phyloP scores from a whole-genome alignment of 225 moss, liverwort and hornwort species.

The Pseudisothecium myosuroides region DNA sequence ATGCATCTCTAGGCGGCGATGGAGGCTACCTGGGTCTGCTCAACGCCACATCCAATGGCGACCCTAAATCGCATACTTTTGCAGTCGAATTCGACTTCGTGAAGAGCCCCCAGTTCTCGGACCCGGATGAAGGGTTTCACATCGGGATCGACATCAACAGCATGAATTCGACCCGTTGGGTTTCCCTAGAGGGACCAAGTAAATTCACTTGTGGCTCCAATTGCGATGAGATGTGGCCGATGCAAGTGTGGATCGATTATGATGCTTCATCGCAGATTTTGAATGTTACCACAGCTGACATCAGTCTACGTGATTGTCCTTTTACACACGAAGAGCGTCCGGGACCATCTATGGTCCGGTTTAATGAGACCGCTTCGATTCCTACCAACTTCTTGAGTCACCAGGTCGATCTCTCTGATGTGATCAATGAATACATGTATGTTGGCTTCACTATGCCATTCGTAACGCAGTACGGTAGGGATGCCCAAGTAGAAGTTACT shows the following conservation, averaged over 20 bases:
- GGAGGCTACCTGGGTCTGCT: background rate
- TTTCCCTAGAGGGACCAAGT: background rate
- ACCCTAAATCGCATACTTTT: background rate
- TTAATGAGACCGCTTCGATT: accelerated
- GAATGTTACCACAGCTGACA: background rate
- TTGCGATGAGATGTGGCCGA: background rate
- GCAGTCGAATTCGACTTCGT: background rate
- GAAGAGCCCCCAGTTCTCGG: background rate
- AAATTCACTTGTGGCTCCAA: accelerated
- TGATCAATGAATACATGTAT: background rate
- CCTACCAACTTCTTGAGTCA: background rate
- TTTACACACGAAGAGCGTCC: background rate
- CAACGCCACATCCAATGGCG: background rate
- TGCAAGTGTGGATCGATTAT: background rate
- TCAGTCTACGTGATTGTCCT: accelerated
- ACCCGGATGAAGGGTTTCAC: background rate
- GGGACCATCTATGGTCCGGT: background rate
- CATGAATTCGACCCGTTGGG: background rate
- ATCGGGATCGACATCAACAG: background rate
- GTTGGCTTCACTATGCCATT: background rate
- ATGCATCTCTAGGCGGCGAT: background rate
- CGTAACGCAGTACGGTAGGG: no score
- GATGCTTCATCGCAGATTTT: background rate
- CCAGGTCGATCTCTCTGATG: background rate
- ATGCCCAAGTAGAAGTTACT: accelerated